Conservation (phyloP, 352 stramenopile species). For the Hyaloperonospora brassicae region DNA sequence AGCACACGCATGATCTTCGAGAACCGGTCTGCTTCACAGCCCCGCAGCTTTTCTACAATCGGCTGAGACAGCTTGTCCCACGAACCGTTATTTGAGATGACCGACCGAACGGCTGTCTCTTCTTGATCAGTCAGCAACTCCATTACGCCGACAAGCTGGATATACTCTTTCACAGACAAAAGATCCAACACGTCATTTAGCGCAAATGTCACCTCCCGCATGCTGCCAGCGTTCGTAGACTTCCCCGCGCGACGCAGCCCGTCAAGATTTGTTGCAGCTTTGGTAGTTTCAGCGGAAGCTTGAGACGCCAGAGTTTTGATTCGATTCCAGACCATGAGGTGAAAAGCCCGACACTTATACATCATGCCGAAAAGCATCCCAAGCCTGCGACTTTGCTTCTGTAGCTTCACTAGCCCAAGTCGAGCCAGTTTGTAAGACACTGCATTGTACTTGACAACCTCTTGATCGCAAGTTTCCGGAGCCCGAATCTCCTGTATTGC, state of each 20-base stretch:
- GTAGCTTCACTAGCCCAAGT: slow-evolving; percentile 42
- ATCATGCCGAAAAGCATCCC: slow-evolving; percentile 70
- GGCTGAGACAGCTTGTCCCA: slow-evolving; percentile 42
- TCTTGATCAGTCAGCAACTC: slow-evolving; percentile 57
- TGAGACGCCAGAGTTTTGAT: slow-evolving; percentile 21
- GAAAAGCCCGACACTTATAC: slow-evolving; percentile 56
- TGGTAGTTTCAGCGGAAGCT: slow-evolving; percentile 1
- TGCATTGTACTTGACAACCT: slow-evolving; percentile 58
- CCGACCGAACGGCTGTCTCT: slow-evolving; percentile 44
- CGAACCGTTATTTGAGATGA: slow-evolving; percentile 32
- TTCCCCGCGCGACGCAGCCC: not conserved
- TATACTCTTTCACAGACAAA: slow-evolving; percentile 57
- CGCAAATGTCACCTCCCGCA: slow-evolving; percentile 37
- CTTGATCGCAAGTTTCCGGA: slow-evolving; percentile 19
- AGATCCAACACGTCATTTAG: slow-evolving; percentile 66
- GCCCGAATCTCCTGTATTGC: slow-evolving; percentile 18
- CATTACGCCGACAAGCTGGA: slow-evolving; percentile 60
- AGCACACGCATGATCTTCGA: slow-evolving; percentile 61
- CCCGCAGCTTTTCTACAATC: slow-evolving; percentile 47
- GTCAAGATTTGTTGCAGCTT: not conserved
- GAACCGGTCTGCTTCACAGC: slow-evolving; percentile 64
- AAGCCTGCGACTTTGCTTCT: slow-evolving; percentile 64
- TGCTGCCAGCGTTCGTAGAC: not conserved
- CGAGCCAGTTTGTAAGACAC: slow-evolving; percentile 60
- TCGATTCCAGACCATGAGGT: slow-evolving; percentile 58